phyloP scores from a whole-genome alignment of 371 early-diverging fungal species.

The Mucor plumbeus region DNA sequence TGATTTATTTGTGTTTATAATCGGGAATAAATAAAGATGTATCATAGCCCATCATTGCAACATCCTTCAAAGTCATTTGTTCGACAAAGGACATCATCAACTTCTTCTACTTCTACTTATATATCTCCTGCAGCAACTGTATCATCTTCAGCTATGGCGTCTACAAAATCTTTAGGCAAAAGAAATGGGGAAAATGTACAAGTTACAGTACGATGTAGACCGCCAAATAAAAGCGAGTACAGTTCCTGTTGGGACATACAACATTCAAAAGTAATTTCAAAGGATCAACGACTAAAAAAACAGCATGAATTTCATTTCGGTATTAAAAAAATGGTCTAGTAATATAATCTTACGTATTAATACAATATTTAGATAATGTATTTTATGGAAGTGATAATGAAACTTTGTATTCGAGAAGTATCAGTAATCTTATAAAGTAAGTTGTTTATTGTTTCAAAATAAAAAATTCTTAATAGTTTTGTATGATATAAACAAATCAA shows the following conservation, averaged over 20 bases:
- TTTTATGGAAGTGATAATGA: slow-evolving; percentile 37
- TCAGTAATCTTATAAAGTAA: slow-evolving; percentile 43
- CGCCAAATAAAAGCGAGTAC: slow-evolving; percentile 22
- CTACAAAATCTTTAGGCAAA: not conserved
- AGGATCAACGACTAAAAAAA: slow-evolving; percentile 16
- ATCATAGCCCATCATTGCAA: not conserved
- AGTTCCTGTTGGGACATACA: slow-evolving; percentile 23
- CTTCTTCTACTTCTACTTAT: not conserved
- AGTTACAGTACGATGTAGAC: slow-evolving; percentile 42
- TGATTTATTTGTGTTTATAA: not conserved
- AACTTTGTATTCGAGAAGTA: slow-evolving; percentile 37
- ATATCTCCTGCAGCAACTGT: not conserved
- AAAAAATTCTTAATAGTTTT: not conserved
- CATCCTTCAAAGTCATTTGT: not conserved
- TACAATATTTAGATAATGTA: slow-evolving; percentile 26
- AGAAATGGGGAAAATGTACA: slow-evolving; percentile 27
- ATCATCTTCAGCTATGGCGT: not conserved
- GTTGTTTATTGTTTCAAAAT: slow-evolving; percentile 8
- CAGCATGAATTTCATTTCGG: slow-evolving; percentile 28
- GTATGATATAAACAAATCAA: slow-evolving; percentile 2
- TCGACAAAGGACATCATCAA: slow-evolving; percentile 13
- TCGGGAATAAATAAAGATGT: slow-evolving; percentile 1
- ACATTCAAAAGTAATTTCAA: slow-evolving; percentile 10
- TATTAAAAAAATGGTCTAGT: not conserved
- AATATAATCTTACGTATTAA: not conserved